Base-by-base conservation (phyloP, 192 early-diverging fungal species). In the Coemansia sp. region DNA sequence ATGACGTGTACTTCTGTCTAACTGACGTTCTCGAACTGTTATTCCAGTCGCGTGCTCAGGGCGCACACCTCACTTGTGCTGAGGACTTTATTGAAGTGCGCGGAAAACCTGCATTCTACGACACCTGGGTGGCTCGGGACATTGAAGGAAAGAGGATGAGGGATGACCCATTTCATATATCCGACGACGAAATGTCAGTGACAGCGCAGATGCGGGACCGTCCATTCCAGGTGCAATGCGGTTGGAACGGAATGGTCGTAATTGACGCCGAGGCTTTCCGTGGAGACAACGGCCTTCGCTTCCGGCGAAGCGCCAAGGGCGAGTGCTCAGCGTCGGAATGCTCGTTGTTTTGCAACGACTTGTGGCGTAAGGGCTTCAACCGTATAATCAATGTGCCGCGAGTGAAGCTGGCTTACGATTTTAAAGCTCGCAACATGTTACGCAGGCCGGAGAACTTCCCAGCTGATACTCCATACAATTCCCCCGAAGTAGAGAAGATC, bases 261-360 rank as follows among this genome's bases (percentile, higher is more conserved):
- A 63, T 86, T 9, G 73, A 80, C 58, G 69, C 82, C 11, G 50
- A 9, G 8, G 83, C 68, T 26, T 81, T 86, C 50, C 21, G 33
- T 10, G 46, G 62, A 8, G 32, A 62, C n/a, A 32, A 39, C n/a
- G 65, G 44, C 2, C 60, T 80, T 59, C 63, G 66, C n/a, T 70
- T 73, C 32, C 53, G 75, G n/a, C 68, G 82, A 13, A 68, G 67
- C 57, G 49, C 26, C 21, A 38, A 60, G 1, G 53, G 57, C 10
- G 82, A 86, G 65, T 86, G 85, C 52, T 76, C 77, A 30, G 85
- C 85, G 14, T 84, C 82, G 1, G 85, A 86, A 44, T 86, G 85
- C 61, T 84, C 82, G 40, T 64, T 84, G 23, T 46, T 86, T 35
- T 81, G 78, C 67, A 84, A 84, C 28, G 85, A 86, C 62, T 52